Evolutionary conservation across 75 land plant genomes (phyloP), one percentile per base, ranked within the genome.

Genomic region (Cryptomeria japonica): DNA sequence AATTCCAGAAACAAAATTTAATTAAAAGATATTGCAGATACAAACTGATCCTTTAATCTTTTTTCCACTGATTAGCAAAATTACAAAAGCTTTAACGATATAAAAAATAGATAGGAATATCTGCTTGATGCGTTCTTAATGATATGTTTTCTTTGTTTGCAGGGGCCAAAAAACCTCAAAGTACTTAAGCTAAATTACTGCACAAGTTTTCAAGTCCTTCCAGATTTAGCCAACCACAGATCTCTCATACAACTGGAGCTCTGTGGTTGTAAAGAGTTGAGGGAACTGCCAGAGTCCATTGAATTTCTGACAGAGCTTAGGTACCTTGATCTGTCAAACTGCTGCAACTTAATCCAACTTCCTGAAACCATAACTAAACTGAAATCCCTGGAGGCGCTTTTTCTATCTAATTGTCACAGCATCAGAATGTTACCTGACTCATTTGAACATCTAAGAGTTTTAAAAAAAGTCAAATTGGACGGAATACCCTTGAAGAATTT

Each of bases 301-400:
- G 90, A 84, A 32, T 13, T 77, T 80, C 84, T 89, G 47, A 39
- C n/a, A 47, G 19, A 42, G 16, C 90, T 89, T 37, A 55, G 61
- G 31, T 56, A 87, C 88, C 86, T 89, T 37, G 87, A 80, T 83
- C 87, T 89, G 68, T 75, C 58, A 73, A 68, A 51, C 8, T 79
- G 88, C 82, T 80, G 36, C 61, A 55, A 36, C 22, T 78, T 87
- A 84, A 64, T 44, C 84, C 39, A 44, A 14, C 79, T 89, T 3
- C 83, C 46, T 8, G 25, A 37, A 5, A 41, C 47, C 13, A 80
- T 41, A 80, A 1, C 83, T 80, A 41, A 39, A 0, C 83, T 80
- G 0, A 22, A 34, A 8, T 80, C 47, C 47, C 82, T 88, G 68
- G 83, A 88, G 44, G 55, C 9, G 78, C 25, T 88, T n/a, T 70